Base-by-base conservation (phyloP, 2,329 filamentous ascomycete species). In the Microdochium bolleyi region DNA sequence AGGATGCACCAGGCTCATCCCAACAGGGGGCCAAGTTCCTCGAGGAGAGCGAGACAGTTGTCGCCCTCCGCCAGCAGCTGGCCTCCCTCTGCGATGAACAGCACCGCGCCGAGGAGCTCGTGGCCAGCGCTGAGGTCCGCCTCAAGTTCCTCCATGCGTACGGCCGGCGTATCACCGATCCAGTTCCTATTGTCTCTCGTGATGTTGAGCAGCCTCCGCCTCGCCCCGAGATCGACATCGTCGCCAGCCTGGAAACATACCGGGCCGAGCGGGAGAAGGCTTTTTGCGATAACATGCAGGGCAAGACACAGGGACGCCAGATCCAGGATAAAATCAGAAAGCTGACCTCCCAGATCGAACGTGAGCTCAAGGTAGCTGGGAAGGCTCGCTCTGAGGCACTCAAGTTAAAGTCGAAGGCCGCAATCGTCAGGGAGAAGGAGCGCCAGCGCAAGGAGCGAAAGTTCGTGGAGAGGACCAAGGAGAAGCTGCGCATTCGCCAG, bases 401-500 rank as follows among this genome's bases (percentile, higher is more conserved):
- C 13, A 61, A 62, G 38, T 49, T 53, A 2, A 22, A 53, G 56
- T 55, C 44, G 34, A 71, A 67, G 56, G 58, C 56, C 1, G 49
- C 49, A 10, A 67, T 64, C 49, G 62, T 57, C 1, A 65, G 62
- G 25, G 58, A 59, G 10, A 76, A 72, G 60, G 63, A 67, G 49
- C 61, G 61, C 49, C 59, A 69, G 37, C 69, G 69, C 54, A 63
- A 67, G 24, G 49, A 57, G 10, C 70, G 68, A 1, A 67, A 70
- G 46, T 62, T 67, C 37, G 62, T 60, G 3, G 71, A 76, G 61
- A 61, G 60, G 5, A 37, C 24, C 1, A 70, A 70, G 52, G 77
- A 80, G 58, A 75, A 73, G 58, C 37, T 53, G 8, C 70, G 77
- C 37, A 58, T 79, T 46, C 71, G 67, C 30, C 60, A 58, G 14